Percentiles rank a stretch among this genome's conserved stretches.
Conservation (phyloP, 2,329 filamentous ascomycete species). For the Dactylellina haptotyla region DNA sequence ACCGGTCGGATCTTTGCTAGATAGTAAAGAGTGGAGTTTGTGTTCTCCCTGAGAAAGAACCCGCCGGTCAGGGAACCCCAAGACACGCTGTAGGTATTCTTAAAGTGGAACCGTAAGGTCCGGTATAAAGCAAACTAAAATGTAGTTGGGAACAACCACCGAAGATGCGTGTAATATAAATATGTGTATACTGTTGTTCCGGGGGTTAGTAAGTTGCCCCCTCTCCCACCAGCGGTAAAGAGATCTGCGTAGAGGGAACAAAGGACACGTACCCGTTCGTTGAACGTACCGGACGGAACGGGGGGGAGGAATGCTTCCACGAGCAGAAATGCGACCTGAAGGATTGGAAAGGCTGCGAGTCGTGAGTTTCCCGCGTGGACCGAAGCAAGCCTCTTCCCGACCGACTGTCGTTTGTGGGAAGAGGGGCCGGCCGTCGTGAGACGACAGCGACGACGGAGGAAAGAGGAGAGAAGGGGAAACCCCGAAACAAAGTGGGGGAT, state of each 20-base stretch:
- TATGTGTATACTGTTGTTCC: background rate
- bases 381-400: slow-evolving; percentile 53
- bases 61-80: too few relatives aligned
- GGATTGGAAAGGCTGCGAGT: background rate
- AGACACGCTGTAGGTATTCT: too few relatives aligned
- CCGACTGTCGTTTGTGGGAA: slow-evolving; percentile 35
- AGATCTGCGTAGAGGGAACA: background rate
- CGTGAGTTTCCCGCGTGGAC: slow-evolving; percentile 7
- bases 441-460: slow-evolving; percentile 27
- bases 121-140: too few relatives aligned
- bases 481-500: slow-evolving; percentile 34
- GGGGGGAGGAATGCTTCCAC: slow-evolving; percentile 44
- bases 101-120: slow-evolving; percentile 2
- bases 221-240: background rate
- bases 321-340: slow-evolving; percentile 2
- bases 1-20: too few relatives aligned
- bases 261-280: slow-evolving; percentile 10
- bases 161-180: too few relatives aligned
- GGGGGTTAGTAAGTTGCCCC: too few relatives aligned
- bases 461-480: slow-evolving; percentile 30
- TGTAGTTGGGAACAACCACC: too few relatives aligned
- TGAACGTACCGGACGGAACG: slow-evolving; percentile 16
- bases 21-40: background rate
- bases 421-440: slow-evolving; percentile 39
- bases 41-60: background rate